Base-by-base conservation (phyloP, 2,329 filamentous ascomycete genomes). In the Thermoascus crustaceus region DNA sequence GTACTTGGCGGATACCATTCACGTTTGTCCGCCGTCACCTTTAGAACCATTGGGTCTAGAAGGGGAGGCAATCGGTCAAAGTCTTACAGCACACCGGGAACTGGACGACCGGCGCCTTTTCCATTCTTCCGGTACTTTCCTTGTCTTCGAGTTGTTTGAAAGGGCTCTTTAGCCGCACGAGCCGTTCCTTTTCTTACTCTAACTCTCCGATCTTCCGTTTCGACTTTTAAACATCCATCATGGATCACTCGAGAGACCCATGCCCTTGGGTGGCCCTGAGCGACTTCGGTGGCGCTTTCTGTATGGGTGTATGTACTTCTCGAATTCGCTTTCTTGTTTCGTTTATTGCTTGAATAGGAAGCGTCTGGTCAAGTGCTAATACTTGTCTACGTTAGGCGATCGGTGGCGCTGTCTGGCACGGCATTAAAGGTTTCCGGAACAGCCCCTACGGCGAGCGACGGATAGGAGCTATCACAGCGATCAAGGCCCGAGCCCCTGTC, bases 201-300 rank as follows among this genome's bases (percentile, higher is more conserved):
- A n/a, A n/a, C n/a, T n/a, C n/a, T n/a, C n/a, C n/a, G n/a, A n/a
- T n/a, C n/a, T n/a, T n/a, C n/a, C n/a, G n/a, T n/a, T n/a, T n/a
- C n/a, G n/a, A n/a, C n/a, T 29, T 29, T 16, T 29, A 29, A 17
- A 29, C 18, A 14, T 38, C 25, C 41, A 57, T 26, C 37, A 91
- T 94, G 83, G 89, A 98, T 78, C 91, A 96, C 73, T 83, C 85
- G 46, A 78, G 91, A 69, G 91, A 96, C 67, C 91, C 91, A 44
- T 96, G 91, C 68, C 91, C 91, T 38, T 96, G 82, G 81, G 88
- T 96, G 57, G 84, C 91, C 47, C 75, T 96, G 49, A 94, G 88
- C 67, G 91, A 98, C 69, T 96, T 96, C 61, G 91, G 91, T 45
- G 91, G 91, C 67, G 91, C 89, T 39, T 95, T 96, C 57, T 81